Conservation (phyloP, 2,329 filamentous ascomycete genomes). For the Dryadomyces quercivorus region DNA sequence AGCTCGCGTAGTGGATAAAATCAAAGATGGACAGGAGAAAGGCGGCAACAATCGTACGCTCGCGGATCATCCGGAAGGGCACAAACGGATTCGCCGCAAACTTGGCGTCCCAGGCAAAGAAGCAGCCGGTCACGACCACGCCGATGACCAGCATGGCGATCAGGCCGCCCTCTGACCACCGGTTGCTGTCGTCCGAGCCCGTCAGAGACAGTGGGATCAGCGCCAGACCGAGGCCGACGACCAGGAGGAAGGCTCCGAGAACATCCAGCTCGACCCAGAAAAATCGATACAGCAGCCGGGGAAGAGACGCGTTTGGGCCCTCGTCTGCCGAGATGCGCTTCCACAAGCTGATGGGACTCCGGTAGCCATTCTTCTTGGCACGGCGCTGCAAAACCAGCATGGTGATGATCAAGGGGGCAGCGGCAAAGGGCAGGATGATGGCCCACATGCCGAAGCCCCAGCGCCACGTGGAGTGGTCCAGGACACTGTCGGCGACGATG, state of each 20-base stretch:
- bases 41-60: conserved; percentile 25
- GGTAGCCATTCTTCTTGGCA: conserved; percentile 4
- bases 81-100: conserved; percentile 25
- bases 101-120: conserved; percentile 19
- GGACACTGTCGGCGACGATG: conserved; percentile 32
- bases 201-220: conserved; percentile 20
- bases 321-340: conserved; percentile 4
- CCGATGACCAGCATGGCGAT: conserved; percentile 24
- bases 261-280: conserved; percentile 22
- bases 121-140: conserved; percentile 1
- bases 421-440: conserved; percentile 44
- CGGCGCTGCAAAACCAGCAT: conserved; percentile 3
- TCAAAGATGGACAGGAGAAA: conserved; percentile 24
- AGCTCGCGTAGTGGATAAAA: conserved; percentile 22
- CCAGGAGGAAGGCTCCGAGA: conserved; percentile 18
- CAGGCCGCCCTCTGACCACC: conserved; percentile 20
- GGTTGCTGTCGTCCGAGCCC: conserved; percentile 19
- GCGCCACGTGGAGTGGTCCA: conserved; percentile 38
- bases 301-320: background rate
- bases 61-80: conserved; percentile 23
- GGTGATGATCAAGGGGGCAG: conserved; percentile 38
- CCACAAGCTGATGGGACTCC: conserved; percentile 2
- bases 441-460: conserved; percentile 55
- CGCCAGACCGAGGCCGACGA: background rate
- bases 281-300: conserved; percentile 10